Base-by-base conservation (phyloP, 371 early-diverging fungal genomes). In the Rhizopus delemar region DNA sequence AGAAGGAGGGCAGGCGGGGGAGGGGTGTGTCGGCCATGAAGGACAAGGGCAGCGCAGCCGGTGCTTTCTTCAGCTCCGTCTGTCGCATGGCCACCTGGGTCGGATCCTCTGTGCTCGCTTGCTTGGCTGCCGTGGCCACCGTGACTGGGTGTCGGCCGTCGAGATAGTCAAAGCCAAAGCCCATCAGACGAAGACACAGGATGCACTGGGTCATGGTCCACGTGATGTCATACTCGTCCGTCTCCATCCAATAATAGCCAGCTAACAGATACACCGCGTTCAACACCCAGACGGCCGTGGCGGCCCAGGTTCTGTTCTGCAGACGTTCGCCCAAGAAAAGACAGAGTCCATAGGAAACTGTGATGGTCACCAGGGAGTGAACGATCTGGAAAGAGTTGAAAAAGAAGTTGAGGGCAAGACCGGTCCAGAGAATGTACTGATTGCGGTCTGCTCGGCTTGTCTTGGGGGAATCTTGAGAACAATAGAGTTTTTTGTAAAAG, bases 171-270 rank as follows among this genome's bases (percentile, higher is more conserved):
- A 86, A 78, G 16, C 78, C 84, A 59, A 87, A 85, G 0, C 89
- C 90, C 72, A 91, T 90, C 69, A 91, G 62, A 45, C 89, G 81
- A 36, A 91, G 70, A 58, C 86, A 86, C 22, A 90, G 74, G 4
- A 91, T 84, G 56, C 88, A 90, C 60, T 89, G 88, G n/a, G 87
- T 79, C 81, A 88, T 89, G 4, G 89, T 87, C 81, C 87, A 90
- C 56, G 82, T 77, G 52, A 90, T 75, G 60, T 86, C 87, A 51
- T 89, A 89, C 0, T 75, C 86, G 46, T 82, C 84, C 9, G 82
- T 78, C 8, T 80, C 69, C 35, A 75, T 76, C 50, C 61, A 75
- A 56, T 75, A 74, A 70, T 89, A 89, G 0, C 83, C 84, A 2
- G 63, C 41, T 53, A 89, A 56, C 15, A 89, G 63, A 59, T 89